Evolutionary conservation across 176 grass and related monocot genomes (phyloP).

Genomic region (Oryza longistaminata): DNA sequence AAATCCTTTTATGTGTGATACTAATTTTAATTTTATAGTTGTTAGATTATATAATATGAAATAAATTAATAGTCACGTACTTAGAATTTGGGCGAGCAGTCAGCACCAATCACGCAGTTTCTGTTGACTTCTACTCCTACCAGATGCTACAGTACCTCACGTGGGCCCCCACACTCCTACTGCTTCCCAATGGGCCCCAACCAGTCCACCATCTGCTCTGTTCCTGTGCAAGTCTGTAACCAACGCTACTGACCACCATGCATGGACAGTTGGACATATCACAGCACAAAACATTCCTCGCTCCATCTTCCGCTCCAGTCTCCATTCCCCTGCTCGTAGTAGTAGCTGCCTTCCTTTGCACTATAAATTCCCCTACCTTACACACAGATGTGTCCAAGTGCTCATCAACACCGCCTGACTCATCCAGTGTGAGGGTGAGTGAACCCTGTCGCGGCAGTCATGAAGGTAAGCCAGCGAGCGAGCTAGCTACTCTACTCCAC

Average conservation of each 20-base stretch:
- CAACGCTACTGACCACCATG: not conserved
- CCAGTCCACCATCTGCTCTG: not conserved
- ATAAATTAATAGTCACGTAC: too few species aligned
- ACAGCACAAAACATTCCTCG: not conserved
- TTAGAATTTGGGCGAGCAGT: too few species aligned
- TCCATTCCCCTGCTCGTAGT: not conserved
- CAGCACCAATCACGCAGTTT: not conserved
- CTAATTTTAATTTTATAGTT: too few species aligned
- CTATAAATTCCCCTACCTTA: slow-evolving; percentile 14
- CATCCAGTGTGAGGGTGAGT: not conserved
- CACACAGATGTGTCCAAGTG: not conserved
- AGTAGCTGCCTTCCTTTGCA: not conserved
- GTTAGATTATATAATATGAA: too few species aligned
- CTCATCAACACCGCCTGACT: not conserved
- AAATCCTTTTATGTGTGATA: too few species aligned
- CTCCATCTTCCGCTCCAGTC: not conserved
- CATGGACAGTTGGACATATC: not conserved
- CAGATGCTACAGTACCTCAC: not conserved
- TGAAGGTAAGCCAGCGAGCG: slow-evolving; percentile 5
- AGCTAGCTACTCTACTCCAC: not conserved
- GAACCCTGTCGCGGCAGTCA: not conserved
- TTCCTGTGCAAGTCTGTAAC: too few species aligned
- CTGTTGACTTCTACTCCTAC: not conserved
- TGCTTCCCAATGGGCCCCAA: not conserved
- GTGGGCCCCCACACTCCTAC: not conserved